Evolutionary conservation across 306 rosid genomes (phyloP).

Genomic region (Acacia crassicarpa): DNA sequence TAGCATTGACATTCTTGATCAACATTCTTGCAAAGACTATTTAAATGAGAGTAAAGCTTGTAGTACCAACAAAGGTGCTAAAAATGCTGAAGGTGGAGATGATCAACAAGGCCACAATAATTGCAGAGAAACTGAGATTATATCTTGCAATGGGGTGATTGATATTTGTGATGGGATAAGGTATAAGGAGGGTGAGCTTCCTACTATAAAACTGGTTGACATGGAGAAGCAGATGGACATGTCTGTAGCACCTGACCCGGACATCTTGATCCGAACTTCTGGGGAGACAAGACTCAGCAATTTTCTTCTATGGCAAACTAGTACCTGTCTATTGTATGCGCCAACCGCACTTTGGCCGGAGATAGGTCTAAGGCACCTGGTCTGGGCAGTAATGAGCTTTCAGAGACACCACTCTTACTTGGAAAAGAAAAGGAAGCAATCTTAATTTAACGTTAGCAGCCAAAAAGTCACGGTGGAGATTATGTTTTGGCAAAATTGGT

Average conservation of each 20-base stretch:
- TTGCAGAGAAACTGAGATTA: conserved; percentile 27
- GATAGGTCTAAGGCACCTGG: conserved; percentile 64
- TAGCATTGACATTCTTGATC: conserved; percentile 29
- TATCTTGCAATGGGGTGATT: conserved; percentile 29
- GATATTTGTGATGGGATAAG: conserved; percentile 30
- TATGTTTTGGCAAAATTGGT: neutral
- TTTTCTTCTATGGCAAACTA: conserved; percentile 83
- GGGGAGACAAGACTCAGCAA: conserved; percentile 76
- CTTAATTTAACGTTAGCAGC: neutral
- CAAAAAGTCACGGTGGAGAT: neutral
- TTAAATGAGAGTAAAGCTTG: conserved; percentile 23
- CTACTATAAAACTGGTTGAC: conserved; percentile 53
- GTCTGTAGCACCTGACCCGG: conserved; percentile 81
- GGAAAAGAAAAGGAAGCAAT: conserved; percentile 62
- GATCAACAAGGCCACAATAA: neutral
- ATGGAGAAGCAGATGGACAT: conserved; percentile 69
- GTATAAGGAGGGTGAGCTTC: conserved; percentile 29
- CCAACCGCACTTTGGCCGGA: conserved; percentile 84
- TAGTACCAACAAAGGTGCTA: conserved; percentile 5
- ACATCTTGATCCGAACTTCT: conserved; percentile 61
- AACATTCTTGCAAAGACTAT: conserved; percentile 30
- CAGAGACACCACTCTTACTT: conserved; percentile 56
- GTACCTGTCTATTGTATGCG: conserved; percentile 59
- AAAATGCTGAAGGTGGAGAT: conserved; percentile 23
- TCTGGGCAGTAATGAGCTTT: conserved; percentile 65